phyloP scores from a whole-genome alignment of 352 stramenopile genomes.

The Aphanomyces stellatus region DNA sequence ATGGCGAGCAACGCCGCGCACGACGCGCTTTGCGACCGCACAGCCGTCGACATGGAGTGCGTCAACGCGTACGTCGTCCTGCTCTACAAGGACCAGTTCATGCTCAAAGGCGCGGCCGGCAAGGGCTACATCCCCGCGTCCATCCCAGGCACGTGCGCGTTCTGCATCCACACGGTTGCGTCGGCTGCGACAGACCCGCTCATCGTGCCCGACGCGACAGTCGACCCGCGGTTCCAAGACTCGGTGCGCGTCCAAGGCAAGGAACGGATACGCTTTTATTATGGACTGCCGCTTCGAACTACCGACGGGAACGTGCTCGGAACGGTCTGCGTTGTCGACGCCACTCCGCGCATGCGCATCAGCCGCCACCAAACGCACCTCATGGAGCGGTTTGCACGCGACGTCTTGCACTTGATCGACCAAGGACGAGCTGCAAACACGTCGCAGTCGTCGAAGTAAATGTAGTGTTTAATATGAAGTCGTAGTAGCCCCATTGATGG shows the following conservation, averaged over 20 bases:
- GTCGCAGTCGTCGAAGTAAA: too few species aligned
- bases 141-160: conserved; percentile 4
- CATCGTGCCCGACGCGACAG: conserved; percentile 13
- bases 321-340: conserved; percentile 1
- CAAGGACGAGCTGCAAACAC: too few species aligned
- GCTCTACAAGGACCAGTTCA: conserved; percentile 17
- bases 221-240: conserved; percentile 8
- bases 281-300: not conserved
- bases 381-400: conserved; percentile 7
- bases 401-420: not conserved
- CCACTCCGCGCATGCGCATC: conserved; percentile 8
- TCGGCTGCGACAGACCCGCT: not conserved
- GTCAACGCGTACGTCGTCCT: conserved; percentile 10
- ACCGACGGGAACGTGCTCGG: not conserved
- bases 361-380: not conserved
- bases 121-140: conserved; percentile 1
- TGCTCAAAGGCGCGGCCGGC: conserved; percentile 16
- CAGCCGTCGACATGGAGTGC: conserved; percentile 6
- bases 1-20: not conserved
- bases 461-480: too few species aligned
- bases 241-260: conserved; percentile 6
- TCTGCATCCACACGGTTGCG: not conserved
- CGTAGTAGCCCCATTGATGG: too few species aligned
- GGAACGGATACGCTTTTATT: conserved; percentile 6
- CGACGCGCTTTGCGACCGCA: conserved; percentile 14